Percentiles rank a stretch among this genome's conserved stretches.
phyloP scores from a whole-genome alignment of 768 basidiomycete genomes.

The Hericium rajendrae region DNA sequence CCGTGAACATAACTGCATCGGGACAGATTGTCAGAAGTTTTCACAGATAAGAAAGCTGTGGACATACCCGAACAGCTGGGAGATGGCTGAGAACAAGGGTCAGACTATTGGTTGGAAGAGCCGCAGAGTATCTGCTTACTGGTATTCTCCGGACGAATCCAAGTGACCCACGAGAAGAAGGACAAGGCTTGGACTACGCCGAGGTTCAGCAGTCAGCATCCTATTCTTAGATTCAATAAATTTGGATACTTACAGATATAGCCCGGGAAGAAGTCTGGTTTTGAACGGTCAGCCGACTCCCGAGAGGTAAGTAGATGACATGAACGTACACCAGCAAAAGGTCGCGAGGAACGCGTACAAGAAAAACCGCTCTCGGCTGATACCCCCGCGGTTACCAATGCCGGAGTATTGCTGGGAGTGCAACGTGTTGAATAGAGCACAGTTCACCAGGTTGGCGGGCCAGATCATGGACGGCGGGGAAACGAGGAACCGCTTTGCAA shows the following conservation, averaged over 20 bases:
- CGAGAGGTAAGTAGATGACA: slow-evolving; percentile 68
- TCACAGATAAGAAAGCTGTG: neutral
- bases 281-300: neutral
- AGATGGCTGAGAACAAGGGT: neutral
- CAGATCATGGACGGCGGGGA: slow-evolving; percentile 35
- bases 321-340: slow-evolving; percentile 42
- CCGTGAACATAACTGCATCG: neutral
- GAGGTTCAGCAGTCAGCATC: slow-evolving; percentile 3
- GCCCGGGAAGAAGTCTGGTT: neutral
- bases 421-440: slow-evolving; percentile 35
- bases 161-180: slow-evolving; percentile 79
- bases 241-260: slow-evolving; percentile 5
- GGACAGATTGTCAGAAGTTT: neutral
- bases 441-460: slow-evolving; percentile 32
- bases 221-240: slow-evolving; percentile 4
- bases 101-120: neutral
- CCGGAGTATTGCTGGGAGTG: slow-evolving; percentile 30
- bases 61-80: slow-evolving; percentile 1
- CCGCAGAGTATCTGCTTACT: neutral
- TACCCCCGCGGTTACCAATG: slow-evolving; percentile 32
- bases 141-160: slow-evolving; percentile 70
- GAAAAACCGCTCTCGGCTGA: slow-evolving; percentile 46
- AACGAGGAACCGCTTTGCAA: slow-evolving; percentile 34
- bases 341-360: slow-evolving; percentile 28
- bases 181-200: slow-evolving; percentile 1